phyloP scores from a whole-genome alignment of 768 basidiomycete genomes.

The Pleurotus djamor region DNA sequence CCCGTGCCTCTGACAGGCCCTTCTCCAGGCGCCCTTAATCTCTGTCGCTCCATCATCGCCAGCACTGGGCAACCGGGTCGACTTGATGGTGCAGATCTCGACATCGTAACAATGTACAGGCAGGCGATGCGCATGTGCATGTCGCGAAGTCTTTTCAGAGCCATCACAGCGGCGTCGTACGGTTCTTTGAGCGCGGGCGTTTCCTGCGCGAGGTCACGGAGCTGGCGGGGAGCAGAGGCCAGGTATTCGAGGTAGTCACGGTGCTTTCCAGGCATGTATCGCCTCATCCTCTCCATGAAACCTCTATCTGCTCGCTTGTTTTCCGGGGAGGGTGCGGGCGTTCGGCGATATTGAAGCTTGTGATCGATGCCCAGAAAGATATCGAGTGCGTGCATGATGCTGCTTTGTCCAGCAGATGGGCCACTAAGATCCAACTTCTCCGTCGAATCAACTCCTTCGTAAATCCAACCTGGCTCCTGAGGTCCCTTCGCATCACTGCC shows the following conservation, averaged over 20 bases:
- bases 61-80: constrained; percentile 49
- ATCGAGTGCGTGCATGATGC: constrained; percentile 83
- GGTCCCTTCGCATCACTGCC: constrained; percentile 69
- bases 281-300: constrained; percentile 92
- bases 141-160: constrained; percentile 83
- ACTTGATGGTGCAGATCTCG: constrained; percentile 50
- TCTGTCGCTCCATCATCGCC: constrained; percentile 50
- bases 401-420: constrained; percentile 93
- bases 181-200: constrained; percentile 63
- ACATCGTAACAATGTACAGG: constrained; percentile 85
- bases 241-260: constrained; percentile 80
- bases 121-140: constrained; percentile 88
- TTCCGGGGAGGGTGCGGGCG: constrained; percentile 62
- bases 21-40: constrained; percentile 25
- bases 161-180: constrained; percentile 77
- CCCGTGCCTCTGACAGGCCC: constrained; percentile 82
- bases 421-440: constrained; percentile 72
- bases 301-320: constrained; percentile 68
- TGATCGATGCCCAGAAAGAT: constrained; percentile 90
- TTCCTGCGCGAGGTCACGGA: constrained; percentile 59
- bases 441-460: constrained; percentile 68
- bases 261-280: constrained; percentile 94
- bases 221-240: constrained; percentile 49
- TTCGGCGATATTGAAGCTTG: constrained; percentile 67
- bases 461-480: constrained; percentile 60